Conservation (phyloP, 768 basidiomycete genomes). For the Strobilomyces echinocephalus region DNA sequence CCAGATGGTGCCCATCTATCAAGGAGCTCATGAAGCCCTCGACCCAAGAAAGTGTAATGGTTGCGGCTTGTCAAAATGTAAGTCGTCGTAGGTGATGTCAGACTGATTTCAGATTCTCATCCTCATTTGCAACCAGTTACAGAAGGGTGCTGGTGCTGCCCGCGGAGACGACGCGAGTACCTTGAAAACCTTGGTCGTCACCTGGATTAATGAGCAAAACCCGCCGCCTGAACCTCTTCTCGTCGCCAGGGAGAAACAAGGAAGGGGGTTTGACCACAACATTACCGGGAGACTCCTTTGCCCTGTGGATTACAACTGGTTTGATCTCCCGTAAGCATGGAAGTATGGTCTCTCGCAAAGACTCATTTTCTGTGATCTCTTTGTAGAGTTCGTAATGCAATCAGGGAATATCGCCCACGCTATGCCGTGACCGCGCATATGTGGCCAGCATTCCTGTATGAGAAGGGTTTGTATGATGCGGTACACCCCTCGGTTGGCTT, state of each 20-base stretch:
- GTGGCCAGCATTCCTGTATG: neutral
- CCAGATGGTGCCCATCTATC: conserved; percentile 4
- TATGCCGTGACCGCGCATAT: neutral
- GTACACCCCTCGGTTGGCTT: neutral
- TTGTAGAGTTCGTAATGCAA: neutral
- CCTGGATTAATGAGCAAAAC: conserved; percentile 6
- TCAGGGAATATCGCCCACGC: neutral
- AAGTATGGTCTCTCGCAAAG: too few species aligned
- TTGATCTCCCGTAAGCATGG: neutral
- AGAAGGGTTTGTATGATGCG: neutral
- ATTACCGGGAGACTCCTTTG: neutral
- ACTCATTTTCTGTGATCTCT: neutral
- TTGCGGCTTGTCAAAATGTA: conserved; percentile 5
- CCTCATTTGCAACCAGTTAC: conserved; percentile 5
- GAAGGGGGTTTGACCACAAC: neutral
- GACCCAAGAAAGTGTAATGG: neutral
- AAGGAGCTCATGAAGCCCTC: neutral
- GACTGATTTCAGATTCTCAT: too few species aligned
- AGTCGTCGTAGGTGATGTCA: neutral
- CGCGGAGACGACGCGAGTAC: conserved; percentile 7
- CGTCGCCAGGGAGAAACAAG: neutral
- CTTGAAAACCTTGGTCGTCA: neutral
- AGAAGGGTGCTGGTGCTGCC: conserved; percentile 11
- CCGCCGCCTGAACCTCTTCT: neutral
- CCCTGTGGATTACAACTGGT: neutral